A percentile compares a stretch with the other conserved stretches of the same genome.
Conservation (phyloP, 2,329 filamentous ascomycete species). For the Aspergillus udagawae region DNA sequence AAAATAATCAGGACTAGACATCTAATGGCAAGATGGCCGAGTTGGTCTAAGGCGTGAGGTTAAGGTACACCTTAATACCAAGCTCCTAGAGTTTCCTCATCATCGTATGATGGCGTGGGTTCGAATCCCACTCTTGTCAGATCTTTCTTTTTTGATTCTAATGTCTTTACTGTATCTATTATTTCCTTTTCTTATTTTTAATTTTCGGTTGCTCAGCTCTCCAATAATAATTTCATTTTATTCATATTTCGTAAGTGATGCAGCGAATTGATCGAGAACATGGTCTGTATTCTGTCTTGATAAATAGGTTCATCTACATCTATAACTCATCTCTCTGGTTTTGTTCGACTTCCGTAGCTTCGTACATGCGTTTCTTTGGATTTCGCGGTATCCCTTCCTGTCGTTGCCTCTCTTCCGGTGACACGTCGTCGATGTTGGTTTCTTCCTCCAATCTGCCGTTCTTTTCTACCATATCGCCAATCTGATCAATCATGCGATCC, state of each 20-base stretch:
- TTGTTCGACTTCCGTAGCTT: constrained; percentile 33
- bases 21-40: constrained; percentile 29
- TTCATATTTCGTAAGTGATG: not conserved
- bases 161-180: no score
- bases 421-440: constrained; percentile 30
- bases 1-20: constrained; percentile 7
- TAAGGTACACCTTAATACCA: constrained; percentile 18
- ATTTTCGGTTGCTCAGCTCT: not conserved
- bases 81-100: not conserved
- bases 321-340: constrained; percentile 38
- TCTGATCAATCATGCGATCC: constrained; percentile 39
- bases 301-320: constrained; percentile 8
- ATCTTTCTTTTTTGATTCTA: not conserved
- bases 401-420: constrained; percentile 30
- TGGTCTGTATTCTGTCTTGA: not conserved
- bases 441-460: constrained; percentile 19
- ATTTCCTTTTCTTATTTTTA: not conserved
- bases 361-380: constrained; percentile 48
- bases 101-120: not conserved
- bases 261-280: not conserved
- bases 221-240: not conserved
- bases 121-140: not conserved
- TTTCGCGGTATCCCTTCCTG: constrained; percentile 42
- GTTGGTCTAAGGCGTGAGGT: constrained; percentile 33
- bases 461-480: constrained; percentile 38